A percentile compares a stretch with the other conserved stretches of the same genome.
phyloP scores from a whole-genome alignment of 208 protist species.

The Acanthamoeba royreba region DNA sequence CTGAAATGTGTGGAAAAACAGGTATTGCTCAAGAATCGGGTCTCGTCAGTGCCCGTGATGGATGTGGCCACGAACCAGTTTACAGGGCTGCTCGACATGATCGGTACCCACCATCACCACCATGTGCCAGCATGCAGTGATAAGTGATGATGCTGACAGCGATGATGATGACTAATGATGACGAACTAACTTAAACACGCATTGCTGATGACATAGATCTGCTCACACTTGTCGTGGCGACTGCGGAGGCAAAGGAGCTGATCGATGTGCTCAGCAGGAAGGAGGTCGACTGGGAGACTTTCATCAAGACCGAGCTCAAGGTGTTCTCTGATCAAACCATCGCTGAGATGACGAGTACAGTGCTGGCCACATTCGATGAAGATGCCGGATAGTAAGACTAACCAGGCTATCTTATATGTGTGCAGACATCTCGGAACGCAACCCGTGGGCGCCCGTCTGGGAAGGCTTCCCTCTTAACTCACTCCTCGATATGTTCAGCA shows the following conservation, averaged over 20 bases:
- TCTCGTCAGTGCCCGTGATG: neutral
- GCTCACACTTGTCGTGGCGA: neutral
- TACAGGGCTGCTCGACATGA: neutral
- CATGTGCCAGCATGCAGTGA: no score
- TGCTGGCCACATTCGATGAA: no score
- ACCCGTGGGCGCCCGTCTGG: neutral
- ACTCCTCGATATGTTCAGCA: slow-evolving; percentile 17
- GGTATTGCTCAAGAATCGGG: neutral
- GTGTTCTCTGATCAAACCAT: neutral
- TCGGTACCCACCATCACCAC: no score
- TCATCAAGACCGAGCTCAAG: neutral
- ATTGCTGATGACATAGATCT: no score
- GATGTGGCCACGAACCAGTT: neutral
- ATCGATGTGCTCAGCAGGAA: neutral
- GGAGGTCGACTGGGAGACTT: neutral
- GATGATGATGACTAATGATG: no score
- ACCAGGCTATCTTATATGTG: no score
- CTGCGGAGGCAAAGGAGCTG: neutral
- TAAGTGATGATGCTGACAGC: no score
- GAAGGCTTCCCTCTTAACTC: neutral
- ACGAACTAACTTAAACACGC: no score
- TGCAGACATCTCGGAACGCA: slow-evolving; percentile 1
- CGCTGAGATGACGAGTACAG: neutral
- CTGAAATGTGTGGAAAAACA: no score
- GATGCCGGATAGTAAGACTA: no score